Conservation (phyloP, 164 flowering plant species). For the Macadamia tetraphylla region DNA sequence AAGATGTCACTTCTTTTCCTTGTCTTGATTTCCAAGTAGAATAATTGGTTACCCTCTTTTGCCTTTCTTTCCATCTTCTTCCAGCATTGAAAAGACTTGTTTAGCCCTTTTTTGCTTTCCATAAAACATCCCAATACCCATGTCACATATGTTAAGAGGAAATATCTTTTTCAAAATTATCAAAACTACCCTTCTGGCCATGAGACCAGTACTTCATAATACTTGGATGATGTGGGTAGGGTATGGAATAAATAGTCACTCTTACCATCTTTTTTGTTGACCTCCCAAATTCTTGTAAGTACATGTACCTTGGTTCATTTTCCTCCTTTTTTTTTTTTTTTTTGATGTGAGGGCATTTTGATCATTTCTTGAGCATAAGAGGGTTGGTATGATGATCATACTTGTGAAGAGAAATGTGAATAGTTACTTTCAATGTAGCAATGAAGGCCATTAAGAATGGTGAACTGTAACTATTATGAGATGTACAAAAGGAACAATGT, state of each 20-base stretch:
- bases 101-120: not conserved
- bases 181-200: too few relatives aligned
- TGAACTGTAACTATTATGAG: constrained; percentile 17
- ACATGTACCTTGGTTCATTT: not conserved
- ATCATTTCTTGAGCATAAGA: constrained; percentile 1
- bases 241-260: constrained; percentile 3
- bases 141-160: not conserved
- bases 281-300: constrained; percentile 11
- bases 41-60: constrained; percentile 3
- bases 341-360: constrained; percentile 14
- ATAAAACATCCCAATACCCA: constrained; percentile 1
- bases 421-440: constrained; percentile 7
- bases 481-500: constrained; percentile 18
- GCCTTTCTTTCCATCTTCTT: not conserved
- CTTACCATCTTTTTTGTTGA: not conserved
- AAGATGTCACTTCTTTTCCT: constrained; percentile 59
- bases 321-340: not conserved
- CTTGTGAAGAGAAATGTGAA: constrained; percentile 26
- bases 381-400: constrained; percentile 17
- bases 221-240: constrained; percentile 2
- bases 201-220: not conserved
- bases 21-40: constrained; percentile 60
- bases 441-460: constrained; percentile 12
- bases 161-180: too few relatives aligned
- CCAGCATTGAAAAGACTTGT: too few relatives aligned